These are phyloP conservation scores for Chaetomium cochliodes DNA, from an alignment of 495 filamentous ascomycete species.

Conservation along the genomic window DNA sequence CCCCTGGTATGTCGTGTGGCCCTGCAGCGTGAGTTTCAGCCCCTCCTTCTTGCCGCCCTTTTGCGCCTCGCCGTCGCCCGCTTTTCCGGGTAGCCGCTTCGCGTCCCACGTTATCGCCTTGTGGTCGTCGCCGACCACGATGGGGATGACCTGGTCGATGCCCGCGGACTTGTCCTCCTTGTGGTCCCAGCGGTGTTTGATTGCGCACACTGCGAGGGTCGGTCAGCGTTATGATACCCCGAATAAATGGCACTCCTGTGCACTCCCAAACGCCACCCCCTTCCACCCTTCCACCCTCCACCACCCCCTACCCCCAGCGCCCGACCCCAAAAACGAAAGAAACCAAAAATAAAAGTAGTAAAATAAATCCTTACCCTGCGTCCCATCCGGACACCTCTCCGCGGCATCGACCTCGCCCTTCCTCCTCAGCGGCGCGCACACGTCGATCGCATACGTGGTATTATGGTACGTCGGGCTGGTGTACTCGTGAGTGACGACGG, in stretches of 20 bases:
- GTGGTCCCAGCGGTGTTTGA: conserved; percentile 56
- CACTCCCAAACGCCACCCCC: too few species aligned
- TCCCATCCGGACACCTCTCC: conserved; percentile 60
- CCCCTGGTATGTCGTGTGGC: conserved; percentile 61
- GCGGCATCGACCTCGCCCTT: conserved; percentile 46
- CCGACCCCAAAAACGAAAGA: neutral
- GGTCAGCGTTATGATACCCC: neutral
- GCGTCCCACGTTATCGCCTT: conserved; percentile 60
- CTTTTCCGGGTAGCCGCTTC: conserved; percentile 39
- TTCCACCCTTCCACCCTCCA: neutral
- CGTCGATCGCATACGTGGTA: conserved; percentile 84
- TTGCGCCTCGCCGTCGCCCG: conserved; percentile 54
- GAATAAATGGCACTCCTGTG: too few species aligned
- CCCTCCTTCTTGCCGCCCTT: conserved; percentile 62
- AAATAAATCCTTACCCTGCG: conserved; percentile 49
- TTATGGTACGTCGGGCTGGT: conserved; percentile 53
- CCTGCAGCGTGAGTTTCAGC: conserved; percentile 65
- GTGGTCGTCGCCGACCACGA: conserved; percentile 58
- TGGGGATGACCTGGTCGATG: conserved; percentile 58
- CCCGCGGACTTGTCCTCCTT: conserved; percentile 27
- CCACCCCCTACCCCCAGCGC: neutral
- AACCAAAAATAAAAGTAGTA: neutral
- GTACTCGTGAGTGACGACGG: conserved; percentile 58
- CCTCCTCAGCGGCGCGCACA: conserved; percentile 66
- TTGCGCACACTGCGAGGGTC: conserved; percentile 67